Conservation (phyloP, 139 green algal species). For the Coelastrella sp. region DNA sequence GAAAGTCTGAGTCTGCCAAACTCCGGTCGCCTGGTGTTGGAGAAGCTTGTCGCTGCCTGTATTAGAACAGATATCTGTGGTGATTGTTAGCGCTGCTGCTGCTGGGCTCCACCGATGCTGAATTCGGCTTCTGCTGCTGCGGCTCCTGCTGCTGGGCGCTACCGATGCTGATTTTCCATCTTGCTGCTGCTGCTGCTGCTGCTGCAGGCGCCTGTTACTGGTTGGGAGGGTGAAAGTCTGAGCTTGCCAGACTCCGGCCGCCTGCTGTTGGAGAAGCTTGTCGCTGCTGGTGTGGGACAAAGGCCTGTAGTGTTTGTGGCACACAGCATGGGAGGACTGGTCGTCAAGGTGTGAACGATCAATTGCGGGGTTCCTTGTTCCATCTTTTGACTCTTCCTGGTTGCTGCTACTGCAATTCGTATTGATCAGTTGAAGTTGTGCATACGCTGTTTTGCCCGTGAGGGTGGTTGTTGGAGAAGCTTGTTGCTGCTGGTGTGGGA, state of each 20-base stretch:
- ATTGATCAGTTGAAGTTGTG: too few species aligned
- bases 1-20: conserved; percentile 80
- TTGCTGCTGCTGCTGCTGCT: conserved; percentile 37
- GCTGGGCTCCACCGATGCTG: not conserved
- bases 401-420: too few species aligned
- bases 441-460: too few species aligned
- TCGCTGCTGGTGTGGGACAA: conserved; percentile 83
- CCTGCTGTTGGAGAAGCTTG: conserved; percentile 77
- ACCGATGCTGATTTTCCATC: not conserved
- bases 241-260: conserved; percentile 76
- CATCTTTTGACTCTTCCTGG: too few species aligned
- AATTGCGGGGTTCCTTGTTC: too few species aligned
- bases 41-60: conserved; percentile 60
- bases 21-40: conserved; percentile 74
- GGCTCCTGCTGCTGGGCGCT: not conserved
- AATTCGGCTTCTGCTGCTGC: not conserved
- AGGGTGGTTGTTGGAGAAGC: too few species aligned
- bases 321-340: conserved; percentile 90
- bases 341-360: conserved; percentile 90
- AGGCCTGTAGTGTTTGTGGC: conserved; percentile 87
- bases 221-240: conserved; percentile 81
- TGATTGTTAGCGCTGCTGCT: conserved; percentile 5
- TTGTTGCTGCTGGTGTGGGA: conserved; percentile 86
- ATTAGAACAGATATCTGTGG: too few species aligned
- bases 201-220: conserved; percentile 57